phyloP scores from a whole-genome alignment of 169 alveolate genomes.

The Amoebophrya sp. region DNA sequence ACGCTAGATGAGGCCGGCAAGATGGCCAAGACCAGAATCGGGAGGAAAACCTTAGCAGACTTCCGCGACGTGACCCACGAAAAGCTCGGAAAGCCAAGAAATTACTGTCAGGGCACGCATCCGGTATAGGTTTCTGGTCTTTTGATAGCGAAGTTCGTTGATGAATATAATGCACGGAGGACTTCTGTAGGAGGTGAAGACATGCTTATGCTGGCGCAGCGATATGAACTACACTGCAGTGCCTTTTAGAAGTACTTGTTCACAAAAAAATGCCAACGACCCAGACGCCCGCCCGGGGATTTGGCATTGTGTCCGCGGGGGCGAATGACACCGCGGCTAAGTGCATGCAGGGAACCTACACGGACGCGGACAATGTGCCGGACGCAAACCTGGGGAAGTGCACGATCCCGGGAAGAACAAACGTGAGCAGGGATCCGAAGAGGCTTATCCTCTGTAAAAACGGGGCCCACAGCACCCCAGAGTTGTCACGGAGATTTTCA shows the following conservation, averaged over 20 bases:
- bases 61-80: background rate
- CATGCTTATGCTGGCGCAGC: too few relatives aligned
- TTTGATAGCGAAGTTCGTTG: too few relatives aligned
- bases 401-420: background rate
- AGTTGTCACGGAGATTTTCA: too few relatives aligned
- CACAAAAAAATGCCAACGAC: too few relatives aligned
- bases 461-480: too few relatives aligned
- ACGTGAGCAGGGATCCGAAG: background rate
- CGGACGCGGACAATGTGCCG: conserved; percentile 7
- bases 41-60: background rate
- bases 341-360: background rate
- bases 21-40: background rate
- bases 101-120: background rate
- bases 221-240: too few relatives aligned
- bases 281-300: background rate
- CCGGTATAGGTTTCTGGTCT: too few relatives aligned
- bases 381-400: background rate
- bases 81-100: background rate
- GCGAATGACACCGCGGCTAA: background rate
- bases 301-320: background rate
- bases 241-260: too few relatives aligned
- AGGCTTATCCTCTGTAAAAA: too few relatives aligned
- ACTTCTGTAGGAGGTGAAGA: too few relatives aligned
- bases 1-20: background rate
- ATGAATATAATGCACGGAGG: too few relatives aligned